A percentile compares a stretch with the other conserved stretches of the same genome.
Conservation (phyloP, 208 protist genomes). For the Endotrypanum monterogeii region DNA sequence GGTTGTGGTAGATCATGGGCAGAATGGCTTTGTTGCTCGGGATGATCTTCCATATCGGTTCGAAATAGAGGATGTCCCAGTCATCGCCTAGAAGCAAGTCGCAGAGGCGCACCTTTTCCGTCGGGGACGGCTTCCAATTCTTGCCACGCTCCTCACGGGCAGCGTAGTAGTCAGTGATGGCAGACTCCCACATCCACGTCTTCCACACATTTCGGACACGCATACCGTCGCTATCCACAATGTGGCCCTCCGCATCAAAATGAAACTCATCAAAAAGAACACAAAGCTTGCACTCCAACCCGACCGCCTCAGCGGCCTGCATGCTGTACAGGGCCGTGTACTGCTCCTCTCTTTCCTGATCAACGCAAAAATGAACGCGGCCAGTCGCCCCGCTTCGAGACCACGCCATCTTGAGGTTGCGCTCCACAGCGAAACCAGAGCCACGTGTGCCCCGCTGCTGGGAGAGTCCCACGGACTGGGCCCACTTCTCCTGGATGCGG, state of each 20-base stretch:
- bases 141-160: conserved; percentile 63
- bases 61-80: conserved; percentile 77
- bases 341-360: conserved; percentile 85
- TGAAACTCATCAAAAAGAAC: conserved; percentile 91
- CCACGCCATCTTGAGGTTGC: conserved; percentile 70
- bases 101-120: conserved; percentile 82
- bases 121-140: conserved; percentile 63
- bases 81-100: conserved; percentile 81
- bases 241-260: conserved; percentile 71
- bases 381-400: conserved; percentile 52
- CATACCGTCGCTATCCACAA: conserved; percentile 78
- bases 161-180: conserved; percentile 71
- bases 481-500: conserved; percentile 90
- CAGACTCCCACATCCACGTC: conserved; percentile 93
- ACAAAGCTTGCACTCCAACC: conserved; percentile 82
- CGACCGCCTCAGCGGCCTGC: conserved; percentile 70
- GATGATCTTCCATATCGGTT: conserved; percentile 93
- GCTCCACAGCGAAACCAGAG: conserved; percentile 65
- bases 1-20: conserved; percentile 81
- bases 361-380: conserved; percentile 88
- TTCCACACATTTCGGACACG: conserved; percentile 87
- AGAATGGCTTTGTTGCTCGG: conserved; percentile 93
- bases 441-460: conserved; percentile 49
- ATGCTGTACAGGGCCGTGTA: conserved; percentile 87
- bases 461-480: conserved; percentile 65